Percentiles rank a stretch among this genome's conserved stretches.
Evolutionary conservation across 371 early-diverging fungal species (phyloP).

Genomic region (Mortierella sp.): DNA sequence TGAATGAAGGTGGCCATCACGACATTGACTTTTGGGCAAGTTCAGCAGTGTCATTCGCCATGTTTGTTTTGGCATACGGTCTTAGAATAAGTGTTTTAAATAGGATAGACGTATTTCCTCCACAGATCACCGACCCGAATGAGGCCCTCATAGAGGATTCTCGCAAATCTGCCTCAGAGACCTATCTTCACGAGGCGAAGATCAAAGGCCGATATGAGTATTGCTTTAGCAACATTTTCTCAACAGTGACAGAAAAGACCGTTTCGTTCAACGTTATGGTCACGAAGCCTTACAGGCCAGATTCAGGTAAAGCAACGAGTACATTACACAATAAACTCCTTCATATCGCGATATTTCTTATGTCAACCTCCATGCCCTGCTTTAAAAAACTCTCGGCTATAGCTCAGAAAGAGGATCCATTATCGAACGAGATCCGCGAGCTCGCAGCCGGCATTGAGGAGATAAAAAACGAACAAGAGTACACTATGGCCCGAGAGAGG

Average conservation of each 20-base stretch:
- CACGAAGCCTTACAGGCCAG: slow-evolving; percentile 15
- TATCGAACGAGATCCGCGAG: slow-evolving; percentile 70
- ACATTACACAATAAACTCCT: neutral
- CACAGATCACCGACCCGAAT: slow-evolving; percentile 66
- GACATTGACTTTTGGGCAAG: slow-evolving; percentile 80
- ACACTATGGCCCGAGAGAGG: slow-evolving; percentile 72
- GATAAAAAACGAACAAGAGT: slow-evolving; percentile 77
- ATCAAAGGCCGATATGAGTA: slow-evolving; percentile 70
- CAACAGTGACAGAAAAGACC: slow-evolving; percentile 59
- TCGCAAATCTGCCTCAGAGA: slow-evolving; percentile 58
- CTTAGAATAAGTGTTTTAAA: too few species aligned
- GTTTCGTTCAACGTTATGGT: slow-evolving; percentile 60
- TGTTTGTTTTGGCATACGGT: too few species aligned
- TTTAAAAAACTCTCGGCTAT: neutral
- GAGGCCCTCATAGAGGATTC: slow-evolving; percentile 57
- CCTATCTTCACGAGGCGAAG: slow-evolving; percentile 64
- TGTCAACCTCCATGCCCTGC: neutral
- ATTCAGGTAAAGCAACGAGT: neutral
- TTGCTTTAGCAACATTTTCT: slow-evolving; percentile 76
- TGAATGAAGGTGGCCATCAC: slow-evolving; percentile 71
- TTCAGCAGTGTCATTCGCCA: neutral
- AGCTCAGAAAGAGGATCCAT: slow-evolving; percentile 60
- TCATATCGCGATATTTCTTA: neutral
- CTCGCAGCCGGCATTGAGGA: slow-evolving; percentile 71
- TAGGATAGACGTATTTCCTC: too few species aligned